Base-by-base conservation (phyloP, 2,329 filamentous ascomycete species). In the Ophiocordyceps polyrhachis-furcata region DNA sequence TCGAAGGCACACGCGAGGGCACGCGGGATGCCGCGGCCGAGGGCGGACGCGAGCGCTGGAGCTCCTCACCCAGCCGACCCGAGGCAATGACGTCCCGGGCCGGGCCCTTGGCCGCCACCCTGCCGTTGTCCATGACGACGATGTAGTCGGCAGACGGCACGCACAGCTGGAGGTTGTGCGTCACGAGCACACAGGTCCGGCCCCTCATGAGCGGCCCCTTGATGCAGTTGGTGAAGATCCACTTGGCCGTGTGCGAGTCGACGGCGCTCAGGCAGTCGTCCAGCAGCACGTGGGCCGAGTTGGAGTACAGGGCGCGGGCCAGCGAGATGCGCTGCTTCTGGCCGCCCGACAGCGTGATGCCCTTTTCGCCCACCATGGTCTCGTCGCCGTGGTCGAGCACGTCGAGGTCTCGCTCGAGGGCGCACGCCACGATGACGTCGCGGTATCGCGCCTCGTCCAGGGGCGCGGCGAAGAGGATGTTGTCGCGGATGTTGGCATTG, bases 241-340 rank as follows among this genome's bases (percentile, higher is more conserved):
- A 95, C 60, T 95, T 93, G 2, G 88, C 88, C 0, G 91, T 96
- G 55, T 98, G 91, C 4, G 91, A 93, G 60, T 98, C 91, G 31
- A 98, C 91, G 25, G 91, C 91, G 57, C 88, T 95, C 40, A 98
- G 71, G 50, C 93, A 94, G 60, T 98, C 91, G 56, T 98, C 91
- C 43, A 98, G 71, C 12, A 98, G 73, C 15, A 98, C 66, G 60
- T 96, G 89, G 44, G 81, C 81, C 6, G 88, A 93, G 61, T 86
- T 89, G 51, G 86, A 94, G 63, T 98, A 98, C n/a, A 98, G 72
- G 1, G 91, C 91, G 52, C 91, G 80, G n/a, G 91, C 91, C 41
- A 98, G 73, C 14, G 89, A 95, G 44, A 98, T 96, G 47, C 91
- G 81, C 62, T 98, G 91, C 64, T 96, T 96, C 63, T 98, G 91